Percentiles rank a stretch among this genome's conserved stretches.
Conservation (phyloP, 2,329 filamentous ascomycete species). For the Fonsecaea multimorphosa region DNA sequence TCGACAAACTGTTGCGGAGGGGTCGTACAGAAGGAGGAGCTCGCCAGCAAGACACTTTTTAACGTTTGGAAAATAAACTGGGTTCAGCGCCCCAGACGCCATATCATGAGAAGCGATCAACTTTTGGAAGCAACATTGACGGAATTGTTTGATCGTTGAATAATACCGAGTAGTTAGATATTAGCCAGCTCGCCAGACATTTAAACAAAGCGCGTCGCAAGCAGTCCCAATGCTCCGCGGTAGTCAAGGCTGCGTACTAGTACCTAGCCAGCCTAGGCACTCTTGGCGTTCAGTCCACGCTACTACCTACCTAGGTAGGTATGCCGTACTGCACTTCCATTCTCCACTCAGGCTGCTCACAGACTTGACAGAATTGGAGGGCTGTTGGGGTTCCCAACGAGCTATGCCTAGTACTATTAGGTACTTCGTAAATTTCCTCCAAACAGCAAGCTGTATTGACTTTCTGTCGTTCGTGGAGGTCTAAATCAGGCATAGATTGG, state of each 20-base stretch:
- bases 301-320: too few relatives aligned
- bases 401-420: too few relatives aligned
- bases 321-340: too few relatives aligned
- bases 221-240: constrained; percentile 13
- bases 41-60: constrained; percentile 44
- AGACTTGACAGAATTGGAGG: too few relatives aligned
- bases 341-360: too few relatives aligned
- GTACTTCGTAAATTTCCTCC: too few relatives aligned
- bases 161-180: neutral
- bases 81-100: constrained; percentile 30
- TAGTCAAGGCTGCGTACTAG: neutral
- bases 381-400: too few relatives aligned
- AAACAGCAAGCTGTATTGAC: too few relatives aligned
- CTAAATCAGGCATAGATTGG: too few relatives aligned
- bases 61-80: constrained; percentile 30
- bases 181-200: too few relatives aligned
- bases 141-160: neutral
- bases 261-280: neutral
- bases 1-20: neutral
- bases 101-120: constrained; percentile 29
- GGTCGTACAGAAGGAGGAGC: constrained; percentile 28
- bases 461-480: too few relatives aligned
- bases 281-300: too few relatives aligned
- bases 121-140: constrained; percentile 21
- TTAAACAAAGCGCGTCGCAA: constrained; percentile 19